Evolutionary conservation across 805 yeast genomes (phyloP), one percentile per base, ranked within the genome.

Genomic region (Candida lessepsii): DNA sequence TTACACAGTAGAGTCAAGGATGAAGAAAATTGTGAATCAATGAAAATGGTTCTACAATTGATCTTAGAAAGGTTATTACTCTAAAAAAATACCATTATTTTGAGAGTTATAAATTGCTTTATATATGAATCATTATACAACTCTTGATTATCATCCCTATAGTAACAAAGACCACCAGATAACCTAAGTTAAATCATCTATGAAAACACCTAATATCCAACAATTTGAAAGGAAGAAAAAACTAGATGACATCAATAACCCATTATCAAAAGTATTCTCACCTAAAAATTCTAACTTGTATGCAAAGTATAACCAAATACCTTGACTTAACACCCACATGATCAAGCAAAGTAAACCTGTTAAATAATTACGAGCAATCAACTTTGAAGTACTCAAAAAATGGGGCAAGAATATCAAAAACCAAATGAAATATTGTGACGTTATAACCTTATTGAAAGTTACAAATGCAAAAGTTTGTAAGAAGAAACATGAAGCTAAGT

Each of bases 391-490:
- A 2, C 81, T 67, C 6, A 88, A 57, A 52, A 68, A 82, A 40
- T 86, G 77, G 2, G 99, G 98, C 30, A 91, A 60, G 48, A 90
- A 78, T 10, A 89, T 85, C 51, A 93, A 64, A 54, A 84, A 93
- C 99, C 99, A 93, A 46, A 91, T 78, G 61, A 93, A 93, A 62
- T 93, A 93, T 65, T 93, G 99, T 1, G 96, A 87, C 0, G 99
- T 93, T 53, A 89, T 65, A 46, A 91, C 90, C 45, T 70, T 70
- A 50, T 70, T 70, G 49, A 68, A 66, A 15, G 66, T 54, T 14
- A 70, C 75, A 52, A 70, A 70, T 28, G 71, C 60, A 53, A 67
- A 66, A 6, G 75, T 70, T 46, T 69, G 75, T 17, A 70, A 39
- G 44, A 70, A 68, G 9, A 68, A 45, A 33, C 65, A 56, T 4